These are phyloP conservation scores for Brachypodium distachyon DNA, from an alignment of 202 grass and related monocot species.

Conservation along the genomic window DNA sequence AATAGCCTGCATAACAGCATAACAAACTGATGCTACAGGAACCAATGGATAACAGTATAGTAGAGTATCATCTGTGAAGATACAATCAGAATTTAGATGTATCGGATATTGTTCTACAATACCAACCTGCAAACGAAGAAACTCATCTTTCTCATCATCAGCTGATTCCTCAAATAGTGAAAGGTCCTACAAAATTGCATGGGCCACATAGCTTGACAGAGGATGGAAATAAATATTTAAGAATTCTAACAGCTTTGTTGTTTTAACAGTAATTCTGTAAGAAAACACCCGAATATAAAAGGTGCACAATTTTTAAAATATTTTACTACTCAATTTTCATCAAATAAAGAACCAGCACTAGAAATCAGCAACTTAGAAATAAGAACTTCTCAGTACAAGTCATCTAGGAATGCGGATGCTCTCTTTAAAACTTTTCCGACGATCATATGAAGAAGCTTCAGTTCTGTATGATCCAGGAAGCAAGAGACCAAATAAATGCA, in stretches of 20 bases:
- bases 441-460: neutral
- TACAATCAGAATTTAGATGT: neutral
- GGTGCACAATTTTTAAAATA: too few species aligned
- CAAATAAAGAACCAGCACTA: too few species aligned
- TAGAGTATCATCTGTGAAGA: neutral
- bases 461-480: neutral
- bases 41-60: neutral
- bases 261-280: too few species aligned
- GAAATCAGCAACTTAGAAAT: too few species aligned
- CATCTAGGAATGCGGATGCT: too few species aligned
- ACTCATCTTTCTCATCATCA: slow-evolving; percentile 82
- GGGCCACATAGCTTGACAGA: too few species aligned
- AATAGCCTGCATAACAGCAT: slow-evolving; percentile 63
- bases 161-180: slow-evolving; percentile 67
- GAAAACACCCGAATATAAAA: too few species aligned
- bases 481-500: neutral
- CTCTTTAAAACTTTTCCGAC: too few species aligned
- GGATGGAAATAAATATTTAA: too few species aligned
- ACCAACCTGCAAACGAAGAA: slow-evolving; percentile 77
- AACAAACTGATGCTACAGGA: neutral
- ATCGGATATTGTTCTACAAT: neutral
- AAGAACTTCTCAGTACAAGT: too few species aligned
- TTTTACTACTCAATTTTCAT: too few species aligned
- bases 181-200: slow-evolving; percentile 43
- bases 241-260: too few species aligned